Evolutionary conservation across 2,329 filamentous ascomycete genomes (phyloP).

Genomic region (Colletotrichum lupini): DNA sequence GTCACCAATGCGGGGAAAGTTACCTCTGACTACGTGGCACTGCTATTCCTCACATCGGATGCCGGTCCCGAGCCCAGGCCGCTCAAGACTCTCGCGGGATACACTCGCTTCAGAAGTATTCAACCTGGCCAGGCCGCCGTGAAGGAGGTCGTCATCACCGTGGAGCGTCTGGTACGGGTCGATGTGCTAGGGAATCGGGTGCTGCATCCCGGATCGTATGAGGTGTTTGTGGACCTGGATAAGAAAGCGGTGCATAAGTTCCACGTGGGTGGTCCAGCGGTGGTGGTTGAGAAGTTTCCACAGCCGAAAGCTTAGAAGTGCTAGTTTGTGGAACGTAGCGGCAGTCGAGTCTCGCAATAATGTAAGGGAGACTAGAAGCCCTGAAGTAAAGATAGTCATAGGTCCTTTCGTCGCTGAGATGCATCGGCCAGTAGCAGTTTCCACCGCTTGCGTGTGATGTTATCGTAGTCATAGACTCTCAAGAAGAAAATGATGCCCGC

Average conservation of each 20-base stretch:
- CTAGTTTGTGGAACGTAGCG: background rate
- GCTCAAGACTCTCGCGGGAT: constrained; percentile 63
- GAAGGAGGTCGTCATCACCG: constrained; percentile 52
- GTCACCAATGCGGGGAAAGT: constrained; percentile 60
- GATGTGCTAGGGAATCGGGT: constrained; percentile 61
- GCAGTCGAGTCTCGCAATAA: no score
- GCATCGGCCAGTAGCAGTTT: background rate
- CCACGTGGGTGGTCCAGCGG: background rate
- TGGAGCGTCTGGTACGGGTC: constrained; percentile 61
- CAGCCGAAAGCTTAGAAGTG: background rate
- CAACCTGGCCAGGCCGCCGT: constrained; percentile 43
- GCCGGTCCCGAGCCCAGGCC: constrained; percentile 61
- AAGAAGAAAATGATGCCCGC: background rate
- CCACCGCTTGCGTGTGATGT: background rate
- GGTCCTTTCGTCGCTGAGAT: background rate
- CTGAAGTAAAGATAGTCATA: background rate
- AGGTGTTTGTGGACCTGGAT: constrained; percentile 54
- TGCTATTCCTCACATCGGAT: constrained; percentile 60
- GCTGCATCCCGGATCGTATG: constrained; percentile 65
- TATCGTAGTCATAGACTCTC: background rate
- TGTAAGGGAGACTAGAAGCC: background rate
- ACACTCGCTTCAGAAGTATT: constrained; percentile 56
- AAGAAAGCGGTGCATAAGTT: background rate
- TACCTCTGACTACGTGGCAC: constrained; percentile 63
- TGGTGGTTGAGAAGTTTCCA: constrained; percentile 21